These are phyloP conservation scores for Aspergillus awamori DNA, from an alignment of 2,329 filamentous ascomycete genomes.

Conservation along the genomic window DNA sequence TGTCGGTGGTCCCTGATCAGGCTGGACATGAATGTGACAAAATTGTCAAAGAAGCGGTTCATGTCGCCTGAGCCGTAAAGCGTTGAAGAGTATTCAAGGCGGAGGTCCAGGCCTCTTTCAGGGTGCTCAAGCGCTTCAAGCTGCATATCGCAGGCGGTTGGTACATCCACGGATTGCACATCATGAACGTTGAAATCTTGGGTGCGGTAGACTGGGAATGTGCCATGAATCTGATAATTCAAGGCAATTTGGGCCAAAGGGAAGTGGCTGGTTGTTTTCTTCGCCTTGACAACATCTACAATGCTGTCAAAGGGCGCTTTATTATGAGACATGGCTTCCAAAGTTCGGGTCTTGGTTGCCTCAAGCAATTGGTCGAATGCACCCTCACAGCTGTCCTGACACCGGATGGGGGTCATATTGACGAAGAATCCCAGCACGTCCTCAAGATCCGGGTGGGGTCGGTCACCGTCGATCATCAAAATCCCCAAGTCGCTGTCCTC, in stretches of 20 bases:
- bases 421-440: background rate
- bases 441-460: background rate
- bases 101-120: background rate
- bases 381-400: background rate
- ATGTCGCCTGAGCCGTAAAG: background rate
- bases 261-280: background rate
- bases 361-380: background rate
- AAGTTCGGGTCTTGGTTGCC: background rate
- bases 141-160: background rate
- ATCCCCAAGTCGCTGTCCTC: background rate
- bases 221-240: too few species aligned
- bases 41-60: background rate
- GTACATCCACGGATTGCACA: background rate
- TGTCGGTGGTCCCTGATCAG: background rate
- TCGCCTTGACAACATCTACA: background rate
- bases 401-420: background rate
- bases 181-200: background rate
- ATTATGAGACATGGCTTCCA: background rate
- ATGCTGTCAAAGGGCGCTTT: background rate
- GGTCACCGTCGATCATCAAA: background rate
- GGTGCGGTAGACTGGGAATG: background rate
- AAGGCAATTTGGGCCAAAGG: too few species aligned
- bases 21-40: background rate
- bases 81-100: background rate
- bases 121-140: background rate